phyloP scores from a whole-genome alignment of 495 filamentous ascomycete genomes.

The Penicillium mononematosum region DNA sequence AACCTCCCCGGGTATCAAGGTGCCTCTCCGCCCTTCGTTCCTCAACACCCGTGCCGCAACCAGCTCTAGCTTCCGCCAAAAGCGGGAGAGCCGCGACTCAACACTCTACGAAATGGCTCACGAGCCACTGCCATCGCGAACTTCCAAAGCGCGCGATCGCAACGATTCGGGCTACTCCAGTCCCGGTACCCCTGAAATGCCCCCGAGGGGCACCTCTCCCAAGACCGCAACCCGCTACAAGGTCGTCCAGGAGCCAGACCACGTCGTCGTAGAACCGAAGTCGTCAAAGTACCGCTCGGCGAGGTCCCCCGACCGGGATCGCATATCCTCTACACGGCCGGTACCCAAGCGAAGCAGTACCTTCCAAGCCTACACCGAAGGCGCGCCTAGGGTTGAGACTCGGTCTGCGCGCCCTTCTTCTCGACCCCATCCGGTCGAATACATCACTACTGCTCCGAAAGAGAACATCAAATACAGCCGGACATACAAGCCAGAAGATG shows the following conservation, averaged over 20 bases:
- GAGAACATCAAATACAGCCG: conserved; percentile 22
- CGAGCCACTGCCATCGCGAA: conserved; percentile 26
- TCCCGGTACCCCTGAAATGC: conserved; percentile 42
- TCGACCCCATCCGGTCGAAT: conserved; percentile 20
- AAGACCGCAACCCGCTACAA: conserved; percentile 40
- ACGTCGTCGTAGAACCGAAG: conserved; percentile 36
- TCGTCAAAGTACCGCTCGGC: conserved; percentile 21
- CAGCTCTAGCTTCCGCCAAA: conserved; percentile 27
- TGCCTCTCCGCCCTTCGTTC: conserved; percentile 29
- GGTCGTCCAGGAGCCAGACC: conserved; percentile 27
- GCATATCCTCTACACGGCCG: conserved; percentile 11
- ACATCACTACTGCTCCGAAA: conserved; percentile 12
- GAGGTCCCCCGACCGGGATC: conserved; percentile 25
- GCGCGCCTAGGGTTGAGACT: conserved; percentile 18
- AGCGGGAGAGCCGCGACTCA: conserved; percentile 21
- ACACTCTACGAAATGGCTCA: conserved; percentile 27
- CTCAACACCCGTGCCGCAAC: conserved; percentile 35
- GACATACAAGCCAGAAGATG: conserved; percentile 19
- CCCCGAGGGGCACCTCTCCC: conserved; percentile 26
- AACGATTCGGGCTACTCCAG: conserved; percentile 51
- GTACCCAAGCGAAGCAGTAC: conserved; percentile 24
- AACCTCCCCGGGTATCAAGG: conserved; percentile 28
- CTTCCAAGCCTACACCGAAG: conserved; percentile 11
- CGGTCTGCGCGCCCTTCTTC: conserved; percentile 21
- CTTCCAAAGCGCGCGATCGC: conserved; percentile 39